Base-by-base conservation (phyloP, 176 grass and related monocot species). In the Aegilops tauschii region DNA sequence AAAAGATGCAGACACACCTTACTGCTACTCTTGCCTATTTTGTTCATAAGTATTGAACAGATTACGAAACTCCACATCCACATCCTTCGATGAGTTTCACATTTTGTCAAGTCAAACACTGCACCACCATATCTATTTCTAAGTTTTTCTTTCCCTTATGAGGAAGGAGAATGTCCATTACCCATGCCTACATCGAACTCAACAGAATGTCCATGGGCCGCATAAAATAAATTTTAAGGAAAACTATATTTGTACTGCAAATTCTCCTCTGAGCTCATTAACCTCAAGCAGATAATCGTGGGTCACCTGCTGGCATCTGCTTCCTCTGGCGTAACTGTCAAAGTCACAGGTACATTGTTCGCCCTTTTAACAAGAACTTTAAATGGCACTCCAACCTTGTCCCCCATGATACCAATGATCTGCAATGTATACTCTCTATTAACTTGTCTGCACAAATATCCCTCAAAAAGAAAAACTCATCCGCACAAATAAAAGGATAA, bases 331-430 rank as follows among this genome's bases (percentile, higher is more conserved):
- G 76, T 73, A 61, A 98, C 92, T 44, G 91, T 92, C 83, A 96
- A 90, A 4, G 65, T 83, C 66, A 78, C 65, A 17, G 63, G 68
- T 67, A 90, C 82, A 39, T 88, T 88, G 71, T 86, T 80, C 6
- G 37, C 30, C 64, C 92, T 86, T 84, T 88, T 77, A 45, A 92
- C 92, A 68, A 90, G 75, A 79, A 91, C 93, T 92, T 89, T 77
- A 68, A 90, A 86, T 84, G 86, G 86, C 73, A 81, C 69, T 37
- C 96, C 93, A 61, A 88, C 79, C 17, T 89, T 92, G 85, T 92
- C 96, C 35, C 84, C 88, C 88, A 98, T 86, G 78, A 96, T 88
- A 83, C 90, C 81, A 86, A 92, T 89, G 73, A 98, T 96, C 92
- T 96, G 84, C 65, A 89, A 66, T 45, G 9, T 80, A 61, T 54